These are phyloP conservation scores for Fimicolochytrium jonesii DNA, from an alignment of 192 early-diverging fungal species.

Conservation along the genomic window DNA sequence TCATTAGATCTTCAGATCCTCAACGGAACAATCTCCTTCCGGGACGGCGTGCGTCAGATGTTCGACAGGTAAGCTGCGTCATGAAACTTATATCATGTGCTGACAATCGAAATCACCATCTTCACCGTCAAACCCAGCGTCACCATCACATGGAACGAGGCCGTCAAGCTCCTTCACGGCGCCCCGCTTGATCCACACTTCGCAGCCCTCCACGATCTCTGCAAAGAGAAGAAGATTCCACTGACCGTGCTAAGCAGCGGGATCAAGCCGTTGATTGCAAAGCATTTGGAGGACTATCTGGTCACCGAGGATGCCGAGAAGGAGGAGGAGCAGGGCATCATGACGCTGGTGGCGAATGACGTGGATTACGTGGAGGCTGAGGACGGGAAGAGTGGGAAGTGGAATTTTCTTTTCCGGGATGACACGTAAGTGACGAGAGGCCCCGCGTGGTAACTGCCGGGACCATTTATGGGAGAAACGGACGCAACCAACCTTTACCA, in stretches of 20 bases:
- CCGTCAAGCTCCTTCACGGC: slow-evolving; percentile 16
- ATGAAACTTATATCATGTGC: too few species aligned
- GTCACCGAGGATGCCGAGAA: slow-evolving; percentile 24
- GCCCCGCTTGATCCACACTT: slow-evolving; percentile 57
- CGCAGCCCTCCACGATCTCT: slow-evolving; percentile 48
- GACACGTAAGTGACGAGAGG: slow-evolving; percentile 36
- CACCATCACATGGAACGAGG: slow-evolving; percentile 41
- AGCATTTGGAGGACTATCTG: neutral
- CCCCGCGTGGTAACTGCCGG: neutral
- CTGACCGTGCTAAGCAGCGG: slow-evolving; percentile 59
- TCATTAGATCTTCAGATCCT: slow-evolving; percentile 32
- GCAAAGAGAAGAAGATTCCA: slow-evolving; percentile 45
- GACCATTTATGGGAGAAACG: neutral
- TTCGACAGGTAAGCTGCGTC: slow-evolving; percentile 29
- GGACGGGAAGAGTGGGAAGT: slow-evolving; percentile 27
- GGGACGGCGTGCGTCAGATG: slow-evolving; percentile 49
- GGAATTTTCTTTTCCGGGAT: slow-evolving; percentile 64
- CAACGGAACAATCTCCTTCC: slow-evolving; percentile 31
- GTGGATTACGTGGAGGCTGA: slow-evolving; percentile 31
- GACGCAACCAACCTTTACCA: neutral
- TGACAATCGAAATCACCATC: neutral
- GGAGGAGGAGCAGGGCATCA: slow-evolving; percentile 28
- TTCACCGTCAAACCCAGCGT: slow-evolving; percentile 16
- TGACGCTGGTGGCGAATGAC: slow-evolving; percentile 62
- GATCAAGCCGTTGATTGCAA: neutral